Percentiles rank a stretch among this genome's conserved stretches.
Conservation (phyloP, 2,329 filamentous ascomycete species). For the Fonsecaea pedrosoi region DNA sequence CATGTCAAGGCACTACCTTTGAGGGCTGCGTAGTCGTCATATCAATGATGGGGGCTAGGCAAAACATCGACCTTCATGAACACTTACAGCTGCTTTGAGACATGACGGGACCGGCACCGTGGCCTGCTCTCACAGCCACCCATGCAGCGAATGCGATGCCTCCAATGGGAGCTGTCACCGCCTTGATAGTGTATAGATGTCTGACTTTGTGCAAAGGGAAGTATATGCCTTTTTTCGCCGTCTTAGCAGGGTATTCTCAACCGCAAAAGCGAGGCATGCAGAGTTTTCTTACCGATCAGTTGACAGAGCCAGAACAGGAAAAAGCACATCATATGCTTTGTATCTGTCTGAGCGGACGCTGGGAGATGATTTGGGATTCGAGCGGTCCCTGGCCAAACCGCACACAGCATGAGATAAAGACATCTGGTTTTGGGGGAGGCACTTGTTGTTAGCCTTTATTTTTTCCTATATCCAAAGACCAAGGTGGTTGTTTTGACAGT, state of each 20-base stretch:
- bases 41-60: slow-evolving; percentile 7
- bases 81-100: slow-evolving; percentile 63
- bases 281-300: slow-evolving; percentile 12
- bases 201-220: slow-evolving; percentile 50
- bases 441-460: slow-evolving; percentile 8
- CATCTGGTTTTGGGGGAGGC: slow-evolving; percentile 37
- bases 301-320: slow-evolving; percentile 48
- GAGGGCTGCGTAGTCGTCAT: slow-evolving; percentile 43
- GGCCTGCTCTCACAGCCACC: slow-evolving; percentile 77
- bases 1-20: slow-evolving; percentile 75
- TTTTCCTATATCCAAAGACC: slow-evolving; percentile 32
- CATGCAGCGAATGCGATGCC: slow-evolving; percentile 86
- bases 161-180: slow-evolving; percentile 78
- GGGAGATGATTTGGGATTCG: slow-evolving; percentile 45
- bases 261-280: slow-evolving; percentile 10
- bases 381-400: slow-evolving; percentile 52
- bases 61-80: slow-evolving; percentile 4
- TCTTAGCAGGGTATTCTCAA: slow-evolving; percentile 14
- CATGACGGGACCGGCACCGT: slow-evolving; percentile 79
- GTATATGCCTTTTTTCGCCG: slow-evolving; percentile 22
- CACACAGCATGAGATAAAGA: slow-evolving; percentile 52
- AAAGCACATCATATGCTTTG: slow-evolving; percentile 50
- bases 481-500: background rate
- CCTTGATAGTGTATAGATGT: slow-evolving; percentile 88
- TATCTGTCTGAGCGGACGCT: slow-evolving; percentile 15